Conservation (phyloP, 2,329 filamentous ascomycete species). For the Exophiala oligosperma region DNA sequence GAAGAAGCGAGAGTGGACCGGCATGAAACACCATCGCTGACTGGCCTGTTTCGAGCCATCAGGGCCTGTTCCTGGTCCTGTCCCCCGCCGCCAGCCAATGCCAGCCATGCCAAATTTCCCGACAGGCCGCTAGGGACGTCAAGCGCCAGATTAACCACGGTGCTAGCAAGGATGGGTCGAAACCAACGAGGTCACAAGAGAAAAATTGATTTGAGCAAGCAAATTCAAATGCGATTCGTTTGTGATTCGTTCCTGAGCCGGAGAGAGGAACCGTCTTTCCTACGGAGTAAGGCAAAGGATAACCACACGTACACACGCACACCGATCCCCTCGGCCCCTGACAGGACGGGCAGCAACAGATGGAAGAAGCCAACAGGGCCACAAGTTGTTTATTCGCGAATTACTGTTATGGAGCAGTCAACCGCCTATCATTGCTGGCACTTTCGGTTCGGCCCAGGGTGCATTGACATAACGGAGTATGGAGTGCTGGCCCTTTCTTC, state of each 20-base stretch:
- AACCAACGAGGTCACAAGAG: slow-evolving; percentile 19
- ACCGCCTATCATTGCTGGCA: slow-evolving; percentile 2
- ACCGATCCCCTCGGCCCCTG: slow-evolving; percentile 3
- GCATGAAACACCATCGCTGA: slow-evolving; percentile 9
- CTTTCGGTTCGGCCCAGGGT: slow-evolving; percentile 13
- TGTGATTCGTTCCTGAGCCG: slow-evolving; percentile 8
- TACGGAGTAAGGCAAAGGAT: too few relatives aligned
- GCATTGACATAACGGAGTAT: slow-evolving; percentile 1
- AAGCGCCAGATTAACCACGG: slow-evolving; percentile 11
- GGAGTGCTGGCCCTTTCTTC: neutral
- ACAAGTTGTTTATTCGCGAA: too few relatives aligned
- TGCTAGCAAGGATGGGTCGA: slow-evolving; percentile 17
- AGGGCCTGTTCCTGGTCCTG: slow-evolving; percentile 6
- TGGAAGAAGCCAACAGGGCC: too few relatives aligned
- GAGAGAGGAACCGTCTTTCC: neutral
- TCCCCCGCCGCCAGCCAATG: slow-evolving; percentile 18
- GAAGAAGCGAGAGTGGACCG: slow-evolving; percentile 1
- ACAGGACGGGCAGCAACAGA: neutral
- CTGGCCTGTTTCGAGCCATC: slow-evolving; percentile 1
- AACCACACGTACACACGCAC: too few relatives aligned
- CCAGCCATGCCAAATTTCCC: slow-evolving; percentile 24
- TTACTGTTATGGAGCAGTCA: neutral
- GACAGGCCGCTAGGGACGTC: slow-evolving; percentile 16
- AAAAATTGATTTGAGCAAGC: slow-evolving; percentile 3
- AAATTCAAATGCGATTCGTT: slow-evolving; percentile 11